phyloP scores from a whole-genome alignment of 768 basidiomycete species.

The Rhodotorula sphaerocarpa region DNA sequence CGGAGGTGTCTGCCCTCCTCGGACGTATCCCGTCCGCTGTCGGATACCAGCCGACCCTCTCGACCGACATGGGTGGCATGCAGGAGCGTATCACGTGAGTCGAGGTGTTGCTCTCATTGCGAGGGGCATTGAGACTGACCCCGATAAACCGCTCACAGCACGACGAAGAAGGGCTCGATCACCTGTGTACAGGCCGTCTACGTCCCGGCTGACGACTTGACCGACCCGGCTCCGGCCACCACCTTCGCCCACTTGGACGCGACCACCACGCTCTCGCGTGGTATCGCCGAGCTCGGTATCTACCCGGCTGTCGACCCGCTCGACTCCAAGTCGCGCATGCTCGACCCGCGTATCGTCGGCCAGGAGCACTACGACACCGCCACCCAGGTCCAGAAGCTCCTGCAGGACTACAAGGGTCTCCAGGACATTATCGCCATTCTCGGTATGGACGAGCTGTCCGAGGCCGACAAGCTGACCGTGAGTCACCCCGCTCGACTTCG shows the following conservation, averaged over 20 bases:
- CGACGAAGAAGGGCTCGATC: slow-evolving; percentile 99
- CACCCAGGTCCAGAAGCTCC: slow-evolving; percentile 89
- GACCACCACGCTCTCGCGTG: slow-evolving; percentile 97
- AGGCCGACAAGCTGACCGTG: slow-evolving; percentile 95
- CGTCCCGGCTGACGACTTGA: slow-evolving; percentile 99
- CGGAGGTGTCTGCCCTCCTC: slow-evolving; percentile 97
- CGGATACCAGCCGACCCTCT: slow-evolving; percentile 99
- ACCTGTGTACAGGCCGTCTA: slow-evolving; percentile 99
- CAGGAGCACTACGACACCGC: slow-evolving; percentile 92
- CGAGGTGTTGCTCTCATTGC: background rate
- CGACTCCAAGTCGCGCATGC: slow-evolving; percentile 98
- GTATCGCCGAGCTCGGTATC: slow-evolving; percentile 77
- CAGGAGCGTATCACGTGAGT: slow-evolving; percentile 76
- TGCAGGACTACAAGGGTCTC: slow-evolving; percentile 57
- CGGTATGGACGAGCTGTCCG: slow-evolving; percentile 99
- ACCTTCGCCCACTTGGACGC: slow-evolving; percentile 99
- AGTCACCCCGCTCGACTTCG: background rate
- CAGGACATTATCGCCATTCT: slow-evolving; percentile 98
- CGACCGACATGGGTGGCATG: slow-evolving; percentile 99
- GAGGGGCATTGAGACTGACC: background rate
- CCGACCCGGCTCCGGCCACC: slow-evolving; percentile 97
- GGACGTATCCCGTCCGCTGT: slow-evolving; percentile 99
- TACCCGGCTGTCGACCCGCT: slow-evolving; percentile 99
- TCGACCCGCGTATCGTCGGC: slow-evolving; percentile 97
- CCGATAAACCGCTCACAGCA: slow-evolving; percentile 51